phyloP scores from a whole-genome alignment of 73 alveolate species.

The Tetrahymena borealis region DNA sequence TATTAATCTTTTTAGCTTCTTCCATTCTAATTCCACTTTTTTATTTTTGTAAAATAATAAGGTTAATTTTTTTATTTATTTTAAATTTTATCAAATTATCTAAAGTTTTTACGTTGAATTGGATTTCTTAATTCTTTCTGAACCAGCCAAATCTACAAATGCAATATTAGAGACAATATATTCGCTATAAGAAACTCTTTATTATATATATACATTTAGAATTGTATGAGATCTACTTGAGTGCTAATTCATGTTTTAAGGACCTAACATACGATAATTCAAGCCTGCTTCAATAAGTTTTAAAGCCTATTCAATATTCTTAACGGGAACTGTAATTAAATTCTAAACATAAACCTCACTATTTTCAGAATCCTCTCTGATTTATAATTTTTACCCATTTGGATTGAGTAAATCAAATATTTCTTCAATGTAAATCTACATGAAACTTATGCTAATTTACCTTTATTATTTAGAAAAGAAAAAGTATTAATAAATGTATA shows the following conservation, averaged over 20 bases:
- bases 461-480: neutral
- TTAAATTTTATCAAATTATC: neutral
- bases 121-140: conserved; percentile 90
- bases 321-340: neutral
- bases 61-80: neutral
- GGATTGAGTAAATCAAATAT: neutral
- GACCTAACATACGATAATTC: neutral
- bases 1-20: conserved; percentile 96
- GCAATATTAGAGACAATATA: conserved; percentile 26
- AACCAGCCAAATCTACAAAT: conserved; percentile 86
- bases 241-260: neutral
- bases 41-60: neutral
- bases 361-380: neutral
- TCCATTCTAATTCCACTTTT: conserved; percentile 80
- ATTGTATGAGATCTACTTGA: conserved; percentile 37
- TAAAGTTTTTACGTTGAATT: conserved; percentile 58
- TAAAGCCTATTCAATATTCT: neutral
- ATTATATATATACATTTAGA: conserved; percentile 10
- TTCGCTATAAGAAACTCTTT: neutral
- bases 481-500: neutral
- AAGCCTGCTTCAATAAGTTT: neutral
- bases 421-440: neutral
- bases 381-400: neutral
- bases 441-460: neutral
- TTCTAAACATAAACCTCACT: neutral